Conservation (phyloP, 345 rosid species). For the Citrus mangshanensis region DNA sequence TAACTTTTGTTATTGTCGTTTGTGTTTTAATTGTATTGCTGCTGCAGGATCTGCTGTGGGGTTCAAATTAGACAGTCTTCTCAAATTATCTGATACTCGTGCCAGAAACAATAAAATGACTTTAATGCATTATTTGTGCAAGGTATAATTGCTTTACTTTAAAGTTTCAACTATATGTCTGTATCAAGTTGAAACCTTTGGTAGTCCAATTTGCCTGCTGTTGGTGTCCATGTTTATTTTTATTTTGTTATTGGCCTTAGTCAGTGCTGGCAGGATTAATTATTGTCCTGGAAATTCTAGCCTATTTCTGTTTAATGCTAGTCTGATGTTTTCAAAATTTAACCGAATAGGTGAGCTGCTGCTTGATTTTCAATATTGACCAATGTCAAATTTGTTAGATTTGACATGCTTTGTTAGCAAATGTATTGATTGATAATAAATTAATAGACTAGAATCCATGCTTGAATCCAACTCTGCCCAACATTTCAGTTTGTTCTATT, state of each 20-base stretch:
- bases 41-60: conserved; percentile 91
- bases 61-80: conserved; percentile 96
- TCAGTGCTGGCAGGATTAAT: neutral
- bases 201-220: neutral
- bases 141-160: conserved; percentile 48
- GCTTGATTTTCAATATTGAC: neutral
- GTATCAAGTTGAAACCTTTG: neutral
- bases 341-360: neutral
- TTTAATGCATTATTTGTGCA: conserved; percentile 93
- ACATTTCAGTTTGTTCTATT: neutral
- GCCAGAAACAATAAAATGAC: conserved; percentile 97
- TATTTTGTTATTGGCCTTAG: neutral
- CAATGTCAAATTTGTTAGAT: neutral
- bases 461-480: neutral
- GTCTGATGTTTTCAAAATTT: neutral
- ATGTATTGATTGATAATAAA: neutral
- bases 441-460: neutral
- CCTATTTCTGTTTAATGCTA: neutral
- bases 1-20: neutral
- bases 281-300: neutral
- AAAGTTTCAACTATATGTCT: neutral
- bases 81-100: conserved; percentile 93
- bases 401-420: neutral
- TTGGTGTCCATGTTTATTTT: neutral
- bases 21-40: conserved; percentile 2